Conservation (phyloP, 1,139 yeast species). For the Nakaseomyces delphensis region DNA sequence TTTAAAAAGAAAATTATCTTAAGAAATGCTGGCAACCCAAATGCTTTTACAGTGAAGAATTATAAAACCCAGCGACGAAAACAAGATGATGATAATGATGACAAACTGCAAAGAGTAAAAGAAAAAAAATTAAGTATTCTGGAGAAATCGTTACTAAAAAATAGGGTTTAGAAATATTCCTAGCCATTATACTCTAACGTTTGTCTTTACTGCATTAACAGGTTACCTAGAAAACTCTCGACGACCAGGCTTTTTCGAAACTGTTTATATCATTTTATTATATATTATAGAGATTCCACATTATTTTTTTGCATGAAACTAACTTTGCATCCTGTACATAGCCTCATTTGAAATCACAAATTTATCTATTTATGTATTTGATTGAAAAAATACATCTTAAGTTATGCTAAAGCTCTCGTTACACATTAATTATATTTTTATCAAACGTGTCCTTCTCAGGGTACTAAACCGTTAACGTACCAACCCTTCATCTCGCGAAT, state of each 20-base stretch:
- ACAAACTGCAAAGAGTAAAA: neutral
- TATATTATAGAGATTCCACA: neutral
- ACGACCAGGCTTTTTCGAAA: neutral
- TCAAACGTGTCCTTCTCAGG: too few species aligned
- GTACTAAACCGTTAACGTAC: constrained; percentile 25
- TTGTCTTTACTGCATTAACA: neutral
- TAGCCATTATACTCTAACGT: too few species aligned
- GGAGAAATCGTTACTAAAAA: neutral
- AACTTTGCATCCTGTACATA: neutral
- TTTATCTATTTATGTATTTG: neutral
- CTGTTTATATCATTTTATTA: neutral
- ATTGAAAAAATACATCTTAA: neutral
- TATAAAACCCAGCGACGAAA: neutral
- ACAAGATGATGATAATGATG: neutral
- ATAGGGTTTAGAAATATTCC: neutral
- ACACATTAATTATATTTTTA: too few species aligned
- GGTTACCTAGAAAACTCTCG: neutral
- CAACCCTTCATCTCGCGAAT: constrained; percentile 30
- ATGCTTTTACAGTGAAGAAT: neutral
- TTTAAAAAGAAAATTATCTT: neutral
- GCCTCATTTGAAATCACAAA: neutral
- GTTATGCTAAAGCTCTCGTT: too few species aligned
- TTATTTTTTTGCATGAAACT: neutral
- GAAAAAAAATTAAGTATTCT: constrained; percentile 1
- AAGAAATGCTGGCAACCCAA: constrained; percentile 6